Evolutionary conservation across 306 rosid species (phyloP).

Genomic region (peach (Prunus persica)): DNA sequence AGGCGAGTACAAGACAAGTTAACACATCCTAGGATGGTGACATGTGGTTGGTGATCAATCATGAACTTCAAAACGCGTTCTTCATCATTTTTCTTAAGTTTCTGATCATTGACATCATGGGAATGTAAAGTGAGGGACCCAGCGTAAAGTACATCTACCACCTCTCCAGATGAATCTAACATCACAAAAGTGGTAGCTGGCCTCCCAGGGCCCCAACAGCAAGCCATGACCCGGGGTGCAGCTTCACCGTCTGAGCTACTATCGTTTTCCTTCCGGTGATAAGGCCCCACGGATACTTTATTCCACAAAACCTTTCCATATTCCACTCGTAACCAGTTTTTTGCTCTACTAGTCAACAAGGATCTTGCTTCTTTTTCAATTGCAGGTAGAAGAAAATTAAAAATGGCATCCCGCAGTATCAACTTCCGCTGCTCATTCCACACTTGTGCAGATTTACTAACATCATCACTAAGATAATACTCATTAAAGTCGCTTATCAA

Average conservation of each 20-base stretch:
- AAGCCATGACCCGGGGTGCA: conserved; percentile 97
- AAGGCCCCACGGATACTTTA: conserved; percentile 89
- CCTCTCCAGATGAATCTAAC: conserved; percentile 95
- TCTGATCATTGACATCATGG: conserved; percentile 77
- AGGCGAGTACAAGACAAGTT: conserved; percentile 85
- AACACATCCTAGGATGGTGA: conserved; percentile 87
- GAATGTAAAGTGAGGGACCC: conserved; percentile 85
- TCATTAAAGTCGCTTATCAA: conserved; percentile 74
- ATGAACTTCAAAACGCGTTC: conserved; percentile 92
- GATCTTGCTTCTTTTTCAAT: conserved; percentile 95
- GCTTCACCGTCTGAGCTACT: conserved; percentile 76
- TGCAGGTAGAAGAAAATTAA: conserved; percentile 77
- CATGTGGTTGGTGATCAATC: conserved; percentile 99
- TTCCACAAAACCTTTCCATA: conserved; percentile 85
- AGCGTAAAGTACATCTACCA: conserved; percentile 84
- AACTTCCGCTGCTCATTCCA: conserved; percentile 97
- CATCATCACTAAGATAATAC: conserved; percentile 90
- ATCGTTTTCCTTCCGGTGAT: conserved; percentile 70
- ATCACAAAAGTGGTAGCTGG: conserved; percentile 94
- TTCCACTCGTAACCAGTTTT: conserved; percentile 73
- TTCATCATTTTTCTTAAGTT: conserved; percentile 85
- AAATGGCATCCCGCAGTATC: conserved; percentile 83
- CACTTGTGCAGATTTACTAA: conserved; percentile 91
- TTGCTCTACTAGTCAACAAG: conserved; percentile 65
- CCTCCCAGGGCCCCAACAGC: conserved; percentile 99